Evolutionary conservation across 176 grass and related monocot genomes (phyloP).

Genomic region (Panicum miliaceum): DNA sequence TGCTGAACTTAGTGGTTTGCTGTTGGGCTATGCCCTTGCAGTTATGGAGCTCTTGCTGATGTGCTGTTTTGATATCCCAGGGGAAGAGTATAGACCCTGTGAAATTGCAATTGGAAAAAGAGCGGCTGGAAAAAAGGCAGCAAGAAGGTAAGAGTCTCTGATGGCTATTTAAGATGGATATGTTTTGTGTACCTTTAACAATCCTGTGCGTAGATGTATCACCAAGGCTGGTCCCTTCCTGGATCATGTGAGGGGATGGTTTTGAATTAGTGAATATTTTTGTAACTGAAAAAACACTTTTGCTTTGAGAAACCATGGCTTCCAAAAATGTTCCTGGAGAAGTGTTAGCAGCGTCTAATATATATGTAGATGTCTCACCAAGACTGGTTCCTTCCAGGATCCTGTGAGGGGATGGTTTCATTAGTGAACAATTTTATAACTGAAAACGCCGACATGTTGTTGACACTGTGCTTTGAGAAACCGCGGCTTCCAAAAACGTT

Average conservation of each 20-base stretch:
- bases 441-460: background rate
- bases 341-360: background rate
- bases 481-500: background rate
- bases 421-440: background rate
- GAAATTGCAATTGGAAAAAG: constrained; percentile 78
- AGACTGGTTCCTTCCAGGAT: background rate
- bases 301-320: background rate
- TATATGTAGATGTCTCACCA: background rate
- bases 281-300: background rate
- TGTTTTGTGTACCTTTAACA: background rate
- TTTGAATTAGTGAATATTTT: background rate
- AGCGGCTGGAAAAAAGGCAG: constrained; percentile 78
- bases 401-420: background rate
- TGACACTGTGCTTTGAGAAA: background rate
- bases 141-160: constrained; percentile 61
- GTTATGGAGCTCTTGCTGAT: constrained; percentile 27
- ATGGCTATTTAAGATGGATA: background rate
- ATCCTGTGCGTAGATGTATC: constrained; percentile 17
- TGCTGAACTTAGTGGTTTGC: constrained; percentile 22
- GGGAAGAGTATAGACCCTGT: constrained; percentile 71
- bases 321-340: no score
- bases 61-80: constrained; percentile 50
- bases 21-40: constrained; percentile 17
- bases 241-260: background rate
- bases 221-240: background rate